Evolutionary conservation across 441 rosid species (phyloP), one percentile per base, ranked within the genome.

Genomic region (Aleurites moluccanus): DNA sequence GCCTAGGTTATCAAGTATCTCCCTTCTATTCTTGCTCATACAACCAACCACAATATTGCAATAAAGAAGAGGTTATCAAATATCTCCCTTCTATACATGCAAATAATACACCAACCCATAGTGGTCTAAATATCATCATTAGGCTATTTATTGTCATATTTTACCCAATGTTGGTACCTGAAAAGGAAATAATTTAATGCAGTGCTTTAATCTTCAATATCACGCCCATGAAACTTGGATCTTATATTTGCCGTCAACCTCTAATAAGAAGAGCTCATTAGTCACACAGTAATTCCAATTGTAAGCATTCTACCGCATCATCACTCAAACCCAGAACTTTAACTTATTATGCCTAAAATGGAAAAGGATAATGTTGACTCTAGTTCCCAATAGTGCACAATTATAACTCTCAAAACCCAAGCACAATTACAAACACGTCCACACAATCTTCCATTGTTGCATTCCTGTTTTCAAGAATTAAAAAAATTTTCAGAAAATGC

Each of bases 391-490:
- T 18, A 53, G 21, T 53, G 57, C 23, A 20, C 16, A 0, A 14
- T 45, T 45, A 45, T 20, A 63, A 33, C 20, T 6, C 20, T 63
- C 16, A 45, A 45, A 45, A 63, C 7, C 45, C 67, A 10, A 42
- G 28, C 23, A 65, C 50, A 65, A 40, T 10, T 27, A 53, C 14
- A 18, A 23, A 42, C 28, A 40, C 11, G 20, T 65, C 52, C 14
- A n/a, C 4, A 63, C 20, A 18, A 42, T 6, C 27, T 33, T 42
- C 69, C 28, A 42, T 11, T 42, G 10, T 3, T 14, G 69, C 53
- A 35, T 42, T 42, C 52, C 52, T 40, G 42, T 65, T 65, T 65
- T n/a, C 52, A 65, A 63, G 23, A 10, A 65, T 42, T 40, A 65
- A 40, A 1, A 65, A 65, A 42, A 10, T 61, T 28, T 3, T 33